Evolutionary conservation across 129 eudicot genomes (phyloP), one percentile per base, ranked within the genome.

Genomic region (Tagetes erecta): DNA sequence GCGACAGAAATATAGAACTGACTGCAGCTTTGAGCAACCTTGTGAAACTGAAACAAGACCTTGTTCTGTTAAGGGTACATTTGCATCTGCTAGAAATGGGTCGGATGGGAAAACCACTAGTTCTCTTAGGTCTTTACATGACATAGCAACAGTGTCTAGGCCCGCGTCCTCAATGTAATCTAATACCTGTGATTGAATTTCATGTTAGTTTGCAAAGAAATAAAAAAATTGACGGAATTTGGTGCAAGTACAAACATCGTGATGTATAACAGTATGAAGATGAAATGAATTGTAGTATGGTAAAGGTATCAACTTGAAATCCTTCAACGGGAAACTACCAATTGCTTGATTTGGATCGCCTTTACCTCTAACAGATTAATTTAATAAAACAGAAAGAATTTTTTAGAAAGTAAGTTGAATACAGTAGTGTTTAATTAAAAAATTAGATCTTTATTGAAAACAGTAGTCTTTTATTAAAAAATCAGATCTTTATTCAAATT

Each of bases 111-210:
- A 94, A 3, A 94, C 98, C 55, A 96, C 74, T 35, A 94, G 76
- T 79, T 90, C 98, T 78, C 76, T 83, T 6, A 94, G 80, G 80
- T 88, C 85, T 66, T 94, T 94, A 78, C 98, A 94, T 4, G 89
- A 80, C 12, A 82, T 58, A n/a, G 98, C 89, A 44, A 90, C 73
- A 35, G 85, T 80, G 4, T 88, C 82, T 34, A 94, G 91, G 57
- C 98, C 98, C 42, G 83, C 73, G 80, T 94, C 98, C 83, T 94
- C 97, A 44, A 94, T 94, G 84, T 84, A 86, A 82, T 94, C 98
- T 67, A 94, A 80, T 20, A 93, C 96, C 98, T 93, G 92, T 70
- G 72, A 46, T 56, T 13, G 53, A 41, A 34, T 13, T 41, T 66
- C 51, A 34, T 4, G 34, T 68, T 62, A 74, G 73, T 80, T 8